Conservation (phyloP, 208 protist species). For the Tritrichomonas foetus region DNA sequence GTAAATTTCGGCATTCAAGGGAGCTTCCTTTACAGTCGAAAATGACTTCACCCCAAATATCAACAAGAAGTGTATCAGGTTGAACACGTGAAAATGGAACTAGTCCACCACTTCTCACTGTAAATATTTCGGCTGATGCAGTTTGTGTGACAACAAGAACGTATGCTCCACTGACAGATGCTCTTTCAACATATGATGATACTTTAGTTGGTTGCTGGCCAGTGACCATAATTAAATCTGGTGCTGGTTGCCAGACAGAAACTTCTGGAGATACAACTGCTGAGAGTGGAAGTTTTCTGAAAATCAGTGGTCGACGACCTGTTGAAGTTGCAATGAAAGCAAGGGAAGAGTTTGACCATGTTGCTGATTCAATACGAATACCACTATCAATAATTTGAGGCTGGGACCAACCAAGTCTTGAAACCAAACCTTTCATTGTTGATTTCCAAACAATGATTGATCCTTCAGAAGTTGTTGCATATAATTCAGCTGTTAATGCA, state of each 20-base stretch:
- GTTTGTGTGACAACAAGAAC: not conserved
- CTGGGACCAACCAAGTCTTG: not conserved
- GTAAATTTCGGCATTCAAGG: not conserved
- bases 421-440: constrained; percentile 9
- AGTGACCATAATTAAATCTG: not conserved
- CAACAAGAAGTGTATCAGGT: not conserved
- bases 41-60: not conserved
- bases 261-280: not conserved
- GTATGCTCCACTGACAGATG: not conserved
- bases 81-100: constrained; percentile 5
- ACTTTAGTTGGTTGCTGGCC: not conserved
- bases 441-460: not conserved
- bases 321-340: not conserved
- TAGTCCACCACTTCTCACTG: not conserved
- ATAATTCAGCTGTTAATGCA: not conserved
- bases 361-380: not conserved
- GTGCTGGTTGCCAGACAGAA: not conserved
- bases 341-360: not conserved
- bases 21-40: not conserved
- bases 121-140: not conserved
- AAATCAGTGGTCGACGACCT: not conserved
- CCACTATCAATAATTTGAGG: not conserved
- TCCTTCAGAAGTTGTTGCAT: not conserved
- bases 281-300: not conserved
- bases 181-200: not conserved